These are phyloP conservation scores for Cutaneotrichosporon cavernicola DNA, from an alignment of 1,284 basidiomycete genomes.

Conservation along the genomic window DNA sequence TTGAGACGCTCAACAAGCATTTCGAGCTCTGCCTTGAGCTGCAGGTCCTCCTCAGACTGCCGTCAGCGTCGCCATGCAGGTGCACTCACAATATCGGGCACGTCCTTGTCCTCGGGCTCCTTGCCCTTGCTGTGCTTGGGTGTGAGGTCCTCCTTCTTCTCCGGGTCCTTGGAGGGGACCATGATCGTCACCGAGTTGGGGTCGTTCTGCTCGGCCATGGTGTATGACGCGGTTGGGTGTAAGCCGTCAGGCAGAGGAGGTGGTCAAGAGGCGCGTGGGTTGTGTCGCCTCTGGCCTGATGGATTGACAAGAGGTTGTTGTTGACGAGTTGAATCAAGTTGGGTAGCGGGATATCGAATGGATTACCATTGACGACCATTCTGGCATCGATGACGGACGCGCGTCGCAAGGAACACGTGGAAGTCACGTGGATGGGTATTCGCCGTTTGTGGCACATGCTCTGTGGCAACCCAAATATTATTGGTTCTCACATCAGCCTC, in stretches of 20 bases:
- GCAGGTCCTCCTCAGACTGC: constrained; percentile 91
- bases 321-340: background rate
- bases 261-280: background rate
- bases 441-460: background rate
- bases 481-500: background rate
- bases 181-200: constrained; percentile 45
- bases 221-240: constrained; percentile 1
- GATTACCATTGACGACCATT: background rate
- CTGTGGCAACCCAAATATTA: too few relatives aligned
- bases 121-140: constrained; percentile 54
- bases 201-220: constrained; percentile 33
- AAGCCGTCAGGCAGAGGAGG: background rate
- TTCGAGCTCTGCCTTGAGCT: constrained; percentile 92
- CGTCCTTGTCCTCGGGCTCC: constrained; percentile 56
- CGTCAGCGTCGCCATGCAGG: constrained; percentile 17
- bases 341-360: too few relatives aligned
- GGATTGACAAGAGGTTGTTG: background rate
- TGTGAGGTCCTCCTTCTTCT: constrained; percentile 53
- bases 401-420: constrained; percentile 1
- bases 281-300: background rate
- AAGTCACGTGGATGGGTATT: background rate
- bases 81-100: constrained; percentile 76
- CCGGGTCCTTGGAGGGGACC: constrained; percentile 55
- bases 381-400: constrained; percentile 9
- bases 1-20: constrained; percentile 95